Evolutionary conservation across 2,329 filamentous ascomycete species (phyloP).

Genomic region (Alternaria atra): DNA sequence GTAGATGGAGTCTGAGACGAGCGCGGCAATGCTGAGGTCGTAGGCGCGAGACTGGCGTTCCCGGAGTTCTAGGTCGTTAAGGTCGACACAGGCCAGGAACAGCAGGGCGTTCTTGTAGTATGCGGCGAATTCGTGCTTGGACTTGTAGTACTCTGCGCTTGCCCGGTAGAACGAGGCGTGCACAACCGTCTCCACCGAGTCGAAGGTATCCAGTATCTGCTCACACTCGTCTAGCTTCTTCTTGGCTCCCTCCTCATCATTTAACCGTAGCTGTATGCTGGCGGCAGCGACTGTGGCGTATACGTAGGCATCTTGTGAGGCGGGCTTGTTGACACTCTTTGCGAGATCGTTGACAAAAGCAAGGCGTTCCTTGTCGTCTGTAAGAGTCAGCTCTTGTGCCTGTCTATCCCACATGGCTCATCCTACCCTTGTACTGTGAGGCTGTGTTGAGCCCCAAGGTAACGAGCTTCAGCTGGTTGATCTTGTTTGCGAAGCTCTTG

Average conservation of each 20-base stretch:
- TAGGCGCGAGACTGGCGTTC: slow-evolving; percentile 88
- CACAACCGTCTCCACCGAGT: slow-evolving; percentile 93
- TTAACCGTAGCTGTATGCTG: slow-evolving; percentile 81
- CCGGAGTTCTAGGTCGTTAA: slow-evolving; percentile 74
- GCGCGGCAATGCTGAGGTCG: slow-evolving; percentile 88
- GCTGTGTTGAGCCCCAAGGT: slow-evolving; percentile 87
- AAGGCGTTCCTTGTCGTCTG: slow-evolving; percentile 87
- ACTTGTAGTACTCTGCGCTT: slow-evolving; percentile 93
- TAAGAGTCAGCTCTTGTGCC: slow-evolving; percentile 31
- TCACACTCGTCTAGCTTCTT: slow-evolving; percentile 89
- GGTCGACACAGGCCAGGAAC: slow-evolving; percentile 94
- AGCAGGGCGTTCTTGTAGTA: slow-evolving; percentile 98
- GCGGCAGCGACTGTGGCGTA: slow-evolving; percentile 93
- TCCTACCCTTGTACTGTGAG: slow-evolving; percentile 77
- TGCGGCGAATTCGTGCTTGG: slow-evolving; percentile 89
- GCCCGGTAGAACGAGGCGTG: slow-evolving; percentile 96
- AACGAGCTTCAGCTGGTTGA: slow-evolving; percentile 98
- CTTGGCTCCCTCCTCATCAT: slow-evolving; percentile 81
- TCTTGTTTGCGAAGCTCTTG: slow-evolving; percentile 95
- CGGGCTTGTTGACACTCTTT: slow-evolving; percentile 88
- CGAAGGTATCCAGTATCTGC: slow-evolving; percentile 87
- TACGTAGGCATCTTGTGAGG: slow-evolving; percentile 94
- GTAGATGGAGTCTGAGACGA: slow-evolving; percentile 96
- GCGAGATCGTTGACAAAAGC: slow-evolving; percentile 84
- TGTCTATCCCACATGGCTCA: slow-evolving; percentile 51